Base-by-base conservation (phyloP, 1,139 yeast species). In the Candida neerlandica region DNA sequence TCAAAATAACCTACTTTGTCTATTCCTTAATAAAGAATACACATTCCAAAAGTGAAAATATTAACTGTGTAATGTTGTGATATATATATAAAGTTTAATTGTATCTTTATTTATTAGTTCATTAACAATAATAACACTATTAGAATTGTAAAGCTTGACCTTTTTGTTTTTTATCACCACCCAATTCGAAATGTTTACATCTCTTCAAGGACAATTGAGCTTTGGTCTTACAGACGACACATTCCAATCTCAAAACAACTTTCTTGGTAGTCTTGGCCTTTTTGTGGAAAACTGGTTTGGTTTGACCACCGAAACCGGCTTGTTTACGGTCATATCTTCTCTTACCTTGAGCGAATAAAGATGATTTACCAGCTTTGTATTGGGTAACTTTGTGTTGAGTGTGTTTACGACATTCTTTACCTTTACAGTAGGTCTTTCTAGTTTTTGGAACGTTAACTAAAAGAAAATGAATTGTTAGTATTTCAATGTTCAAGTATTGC, bases 261-360 rank as follows among this genome's bases (percentile, higher is more conserved):
- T 94, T 94, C 91, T 94, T 94, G 86, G 99, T 94, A 68, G 99
- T 94, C 92, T 94, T 94, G 70, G 99, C 99, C 81, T 94, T 95
- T 89, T 94, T 94, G 90, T 91, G 98, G 97, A 94, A 94, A 82
- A 95, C 89, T 77, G 89, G 99, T 86, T 91, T 94, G 82, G 99
- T 94, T 85, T 94, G 99, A 89, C 99, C 99, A 89, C 99, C 99
- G 82, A 85, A 94, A 90, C 99, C 99, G 73, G 89, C 78, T 85
- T 94, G 99, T 84, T 94, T 94, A 82, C 99, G 96, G 95, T 95
- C 99, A 84, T 94, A 94, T 85, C 99, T 92, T 86, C 99, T 90
- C 92, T 95, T 95, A 87, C 99, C 99, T 84, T 94, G 98, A 68
- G 98, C 97, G 77, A 85, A 91, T 73, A 92, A 86, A 64, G 98